Evolutionary conservation across 2,329 filamentous ascomycete species (phyloP), one percentile per base, ranked within the genome.

Genomic region (Penicillium sp.): DNA sequence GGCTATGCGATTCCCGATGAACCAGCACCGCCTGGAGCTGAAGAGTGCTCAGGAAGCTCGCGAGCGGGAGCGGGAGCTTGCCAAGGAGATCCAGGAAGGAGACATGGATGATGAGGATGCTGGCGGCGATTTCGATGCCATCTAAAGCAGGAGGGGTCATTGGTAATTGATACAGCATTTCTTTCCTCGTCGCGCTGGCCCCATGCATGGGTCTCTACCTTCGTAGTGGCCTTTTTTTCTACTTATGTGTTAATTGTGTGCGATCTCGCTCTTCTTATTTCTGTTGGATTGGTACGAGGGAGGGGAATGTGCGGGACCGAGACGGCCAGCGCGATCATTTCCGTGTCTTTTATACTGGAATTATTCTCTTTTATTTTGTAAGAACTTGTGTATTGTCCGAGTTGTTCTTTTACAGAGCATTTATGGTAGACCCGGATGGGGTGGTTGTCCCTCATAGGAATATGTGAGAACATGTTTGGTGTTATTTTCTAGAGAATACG

Each of bases 1-100:
- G 91, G 94, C 95, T 28, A 99, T 99, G 95, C 89, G 95, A 59
- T 99, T 98, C 81, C 95, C 95, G 2, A 98, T 98, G 94, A 97
- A 99, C 83, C 95, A 98, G 80, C 95, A 99, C 80, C 88, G 95
- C 19, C 85, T 98, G 59, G 95, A 99, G 80, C 86, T 99, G 59
- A 98, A 97, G 86, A 98, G 96, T 73, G 95, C 95, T 0, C 94
- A 98, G 79, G 96, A 99, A 80, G 95, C 95, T n/a, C 87, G 95
- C 55, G 95, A 99, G 79, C 87, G 95, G 22, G 95, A 99, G 83
- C 87, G 95, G 19, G 95, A 99, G 81, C 88, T 99, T 84, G 95
- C 93, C 66, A 98, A 98, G 85, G 95, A 99, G 84, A 98, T 99
- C 75, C 92, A 97, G 80, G 95, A 98, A 69, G 95, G 94, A 22